Evolutionary conservation across 2,329 filamentous ascomycete species (phyloP).

Genomic region (Ploettnerulaceae sp.): DNA sequence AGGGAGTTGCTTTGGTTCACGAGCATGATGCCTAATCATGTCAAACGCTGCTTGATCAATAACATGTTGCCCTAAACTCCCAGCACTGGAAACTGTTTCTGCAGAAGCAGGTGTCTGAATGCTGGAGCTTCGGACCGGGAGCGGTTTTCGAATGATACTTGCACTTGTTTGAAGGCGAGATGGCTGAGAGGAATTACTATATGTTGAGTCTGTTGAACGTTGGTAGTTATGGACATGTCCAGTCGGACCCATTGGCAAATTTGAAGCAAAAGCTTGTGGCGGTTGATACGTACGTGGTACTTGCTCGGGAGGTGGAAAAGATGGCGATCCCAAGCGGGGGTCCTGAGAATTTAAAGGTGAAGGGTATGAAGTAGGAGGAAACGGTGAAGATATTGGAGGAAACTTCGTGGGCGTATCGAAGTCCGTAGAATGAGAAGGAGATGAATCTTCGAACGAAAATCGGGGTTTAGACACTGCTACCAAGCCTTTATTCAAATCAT

Average conservation of each 20-base stretch:
- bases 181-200: conserved; percentile 19
- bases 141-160: conserved; percentile 47
- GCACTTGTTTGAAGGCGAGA: conserved; percentile 38
- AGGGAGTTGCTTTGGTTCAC: conserved; percentile 10
- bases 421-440: conserved; percentile 17
- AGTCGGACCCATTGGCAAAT: conserved; percentile 1
- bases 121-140: conserved; percentile 40
- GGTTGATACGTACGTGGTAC: conserved; percentile 21
- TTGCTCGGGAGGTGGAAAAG: conserved; percentile 5
- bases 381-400: conserved; percentile 21
- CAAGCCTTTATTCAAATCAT: conserved; percentile 34
- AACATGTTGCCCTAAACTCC: conserved; percentile 39
- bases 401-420: conserved; percentile 15
- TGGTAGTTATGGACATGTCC: conserved; percentile 19
- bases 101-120: conserved; percentile 38
- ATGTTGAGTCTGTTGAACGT: conserved; percentile 22
- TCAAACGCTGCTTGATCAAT: conserved; percentile 48
- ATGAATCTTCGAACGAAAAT: conserved; percentile 29
- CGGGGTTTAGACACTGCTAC: conserved; percentile 30
- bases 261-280: conserved; percentile 14
- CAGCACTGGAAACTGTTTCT: conserved; percentile 36
- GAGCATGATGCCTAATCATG: conserved; percentile 23
- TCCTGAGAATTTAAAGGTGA: conserved; percentile 7
- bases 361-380: conserved; percentile 10
- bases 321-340: conserved; percentile 6